Base-by-base conservation (phyloP, 2,329 filamentous ascomycete genomes). In the Leptographium galeiforme region DNA sequence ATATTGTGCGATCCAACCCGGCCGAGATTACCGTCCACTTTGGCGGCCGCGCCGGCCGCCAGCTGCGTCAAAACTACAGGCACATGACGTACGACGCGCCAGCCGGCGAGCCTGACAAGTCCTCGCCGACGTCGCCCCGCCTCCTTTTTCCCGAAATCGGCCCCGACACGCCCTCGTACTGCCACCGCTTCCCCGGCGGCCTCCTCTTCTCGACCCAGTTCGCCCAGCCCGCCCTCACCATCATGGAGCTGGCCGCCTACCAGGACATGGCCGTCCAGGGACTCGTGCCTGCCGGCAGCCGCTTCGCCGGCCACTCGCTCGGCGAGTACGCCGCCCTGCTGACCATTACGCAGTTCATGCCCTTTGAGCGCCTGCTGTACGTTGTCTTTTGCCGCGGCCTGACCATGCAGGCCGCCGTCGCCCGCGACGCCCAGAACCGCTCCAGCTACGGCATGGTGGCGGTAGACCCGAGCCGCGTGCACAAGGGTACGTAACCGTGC, bases 381-480 rank as follows among this genome's bases (percentile, higher is more conserved):
- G 93, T 98, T 47, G 94, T 98, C 53, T 98, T 98, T 79, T 98
- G 98, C 75, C 89, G 93, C 69, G 93, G 93, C 64, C 75, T 98
- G 64, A 98, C 93, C 25, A 98, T 98, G 93, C 93, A 98, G 72
- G 93, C 97, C 48, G 93, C 93, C 25, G 93, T 98, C 58, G 93
- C 97, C 75, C 89, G 93, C 67, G 93, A 98, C 68, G 90, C 85
- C 56, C 76, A 81, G 59, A 93, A 93, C 40, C 87, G 93, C 53
- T 96, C 90, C 61, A 97, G 96, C 77, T 98, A 98, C 77, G 90
- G 87, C 57, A 98, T 98, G 93, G 96, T 91, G 69, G 93, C 93
- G 54, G 91, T 98, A 70, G 98, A 98, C 75, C 93, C 93, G 39
- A 95, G 89, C 75, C 85, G 93, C 59, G 96, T 98, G 69, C 94